A percentile compares a stretch with the other conserved stretches of the same genome.
Evolutionary conservation across 495 filamentous ascomycete species (phyloP).

Genomic region (Lasiosphaeris hirsuta): DNA sequence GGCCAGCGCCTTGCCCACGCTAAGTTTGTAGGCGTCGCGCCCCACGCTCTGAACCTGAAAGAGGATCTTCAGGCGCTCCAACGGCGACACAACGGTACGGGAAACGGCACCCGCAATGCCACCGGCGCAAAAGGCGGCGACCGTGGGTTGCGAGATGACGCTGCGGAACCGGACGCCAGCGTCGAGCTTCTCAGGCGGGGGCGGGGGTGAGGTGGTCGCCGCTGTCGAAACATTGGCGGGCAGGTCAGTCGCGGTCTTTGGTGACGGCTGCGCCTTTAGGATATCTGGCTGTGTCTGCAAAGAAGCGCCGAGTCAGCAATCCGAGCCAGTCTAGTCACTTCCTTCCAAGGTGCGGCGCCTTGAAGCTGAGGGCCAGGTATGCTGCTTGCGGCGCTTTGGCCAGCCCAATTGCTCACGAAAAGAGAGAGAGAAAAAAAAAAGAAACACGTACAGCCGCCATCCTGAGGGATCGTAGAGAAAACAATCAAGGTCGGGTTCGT

Average conservation of each 20-base stretch:
- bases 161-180: slow-evolving; percentile 34
- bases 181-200: slow-evolving; percentile 15
- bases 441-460: slow-evolving; percentile 35
- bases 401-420: neutral
- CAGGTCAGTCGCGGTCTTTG: neutral
- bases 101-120: slow-evolving; percentile 96
- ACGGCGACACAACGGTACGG: slow-evolving; percentile 89
- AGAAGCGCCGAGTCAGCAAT: slow-evolving; percentile 1
- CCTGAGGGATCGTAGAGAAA: slow-evolving; percentile 13
- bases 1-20: slow-evolving; percentile 77
- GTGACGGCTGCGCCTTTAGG: slow-evolving; percentile 6
- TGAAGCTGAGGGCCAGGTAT: too few relatives aligned
- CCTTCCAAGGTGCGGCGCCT: too few relatives aligned
- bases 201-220: slow-evolving; percentile 1
- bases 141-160: slow-evolving; percentile 70
- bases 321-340: neutral
- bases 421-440: neutral
- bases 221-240: neutral
- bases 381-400: neutral
- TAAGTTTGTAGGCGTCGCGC: slow-evolving; percentile 86
- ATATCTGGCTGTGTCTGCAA: slow-evolving; percentile 18
- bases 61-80: slow-evolving; percentile 95
- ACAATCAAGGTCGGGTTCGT: neutral
- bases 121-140: slow-evolving; percentile 92
- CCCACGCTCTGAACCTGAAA: slow-evolving; percentile 91